Percentiles rank a stretch among this genome's conserved stretches.
Evolutionary conservation across 306 rosid species (phyloP).

Genomic region (Casuarina glauca): DNA sequence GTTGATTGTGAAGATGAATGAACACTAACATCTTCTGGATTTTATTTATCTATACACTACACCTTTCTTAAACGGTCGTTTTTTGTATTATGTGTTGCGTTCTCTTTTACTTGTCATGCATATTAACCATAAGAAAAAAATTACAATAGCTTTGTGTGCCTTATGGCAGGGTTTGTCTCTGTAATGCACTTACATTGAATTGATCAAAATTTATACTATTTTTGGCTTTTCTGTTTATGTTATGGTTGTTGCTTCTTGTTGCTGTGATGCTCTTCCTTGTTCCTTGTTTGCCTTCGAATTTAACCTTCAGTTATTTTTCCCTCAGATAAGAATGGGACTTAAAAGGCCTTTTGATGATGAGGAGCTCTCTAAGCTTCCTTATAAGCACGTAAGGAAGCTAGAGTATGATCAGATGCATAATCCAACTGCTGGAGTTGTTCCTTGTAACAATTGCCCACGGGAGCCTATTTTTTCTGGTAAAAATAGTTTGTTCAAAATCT

Average conservation of each 20-base stretch:
- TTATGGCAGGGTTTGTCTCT: not conserved
- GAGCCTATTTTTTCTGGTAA: constrained; percentile 42
- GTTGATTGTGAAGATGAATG: not conserved
- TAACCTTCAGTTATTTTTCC: not conserved
- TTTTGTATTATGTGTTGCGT: too few relatives aligned
- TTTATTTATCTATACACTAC: not conserved
- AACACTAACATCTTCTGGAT: not conserved
- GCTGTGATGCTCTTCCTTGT: not conserved
- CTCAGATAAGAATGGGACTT: constrained; percentile 52
- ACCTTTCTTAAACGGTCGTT: too few relatives aligned
- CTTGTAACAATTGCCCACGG: constrained; percentile 25
- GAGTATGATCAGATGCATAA: constrained; percentile 26
- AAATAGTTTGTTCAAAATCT: not conserved
- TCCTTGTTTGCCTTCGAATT: not conserved
- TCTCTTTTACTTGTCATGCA: not conserved
- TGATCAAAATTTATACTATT: not conserved
- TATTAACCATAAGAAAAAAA: not conserved
- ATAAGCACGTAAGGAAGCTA: constrained; percentile 44
- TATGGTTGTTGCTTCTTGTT: not conserved
- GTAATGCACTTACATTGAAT: not conserved
- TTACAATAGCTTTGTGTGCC: not conserved
- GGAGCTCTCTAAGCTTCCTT: constrained; percentile 45
- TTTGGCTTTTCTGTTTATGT: not conserved
- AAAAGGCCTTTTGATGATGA: constrained; percentile 48
- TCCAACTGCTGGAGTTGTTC: constrained; percentile 29